These are phyloP conservation scores for Monilinia vaccinii-corymbosi DNA, from an alignment of 2,329 filamentous ascomycete species.

Conservation along the genomic window DNA sequence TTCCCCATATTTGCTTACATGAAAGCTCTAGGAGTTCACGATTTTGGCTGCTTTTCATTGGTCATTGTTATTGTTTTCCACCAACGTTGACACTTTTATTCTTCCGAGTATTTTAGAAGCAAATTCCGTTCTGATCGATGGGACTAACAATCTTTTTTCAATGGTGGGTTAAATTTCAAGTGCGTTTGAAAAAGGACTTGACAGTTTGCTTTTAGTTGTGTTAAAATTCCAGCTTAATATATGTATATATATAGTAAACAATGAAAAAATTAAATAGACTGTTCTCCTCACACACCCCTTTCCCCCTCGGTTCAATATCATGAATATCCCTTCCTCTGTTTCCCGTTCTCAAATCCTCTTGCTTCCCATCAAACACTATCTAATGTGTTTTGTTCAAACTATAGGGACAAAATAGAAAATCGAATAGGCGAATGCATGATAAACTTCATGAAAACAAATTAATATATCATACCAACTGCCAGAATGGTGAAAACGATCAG, in stretches of 20 bases:
- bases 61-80: not conserved
- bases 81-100: not conserved
- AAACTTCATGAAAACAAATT: too few relatives aligned
- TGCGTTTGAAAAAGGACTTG: too few relatives aligned
- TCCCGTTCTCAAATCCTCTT: not conserved
- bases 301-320: not conserved
- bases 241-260: too few relatives aligned
- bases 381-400: not conserved
- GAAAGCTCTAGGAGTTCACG: not conserved
- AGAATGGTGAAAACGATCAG: too few relatives aligned
- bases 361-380: too few relatives aligned
- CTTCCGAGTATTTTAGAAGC: not conserved
- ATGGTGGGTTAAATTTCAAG: not conserved
- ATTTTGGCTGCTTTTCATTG: not conserved
- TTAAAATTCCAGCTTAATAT: not conserved
- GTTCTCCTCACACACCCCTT: not conserved
- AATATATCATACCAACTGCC: too few relatives aligned
- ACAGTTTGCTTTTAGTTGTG: not conserved
- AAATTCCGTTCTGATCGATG: not conserved
- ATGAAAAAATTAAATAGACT: not conserved
- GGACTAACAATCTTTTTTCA: not conserved
- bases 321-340: too few relatives aligned
- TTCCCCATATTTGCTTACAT: not conserved
- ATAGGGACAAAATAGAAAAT: too few relatives aligned
- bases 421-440: not conserved